Conservation (phyloP, 768 basidiomycete species). For the Kwoniella heveanensis region DNA sequence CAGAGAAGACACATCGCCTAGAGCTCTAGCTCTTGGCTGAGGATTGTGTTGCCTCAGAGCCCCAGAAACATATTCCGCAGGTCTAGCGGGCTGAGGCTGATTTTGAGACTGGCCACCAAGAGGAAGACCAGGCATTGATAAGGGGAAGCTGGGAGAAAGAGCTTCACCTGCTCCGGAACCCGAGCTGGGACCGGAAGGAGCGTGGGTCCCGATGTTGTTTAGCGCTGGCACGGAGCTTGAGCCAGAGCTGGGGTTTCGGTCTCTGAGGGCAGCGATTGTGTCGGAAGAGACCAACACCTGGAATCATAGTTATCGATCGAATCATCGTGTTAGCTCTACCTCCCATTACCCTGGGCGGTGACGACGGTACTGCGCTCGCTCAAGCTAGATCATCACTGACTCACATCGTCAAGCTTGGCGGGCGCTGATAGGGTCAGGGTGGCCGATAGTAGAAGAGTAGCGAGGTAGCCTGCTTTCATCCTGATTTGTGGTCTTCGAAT, state of each 20-base stretch:
- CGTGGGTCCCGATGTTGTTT: not conserved
- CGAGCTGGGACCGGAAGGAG: not conserved
- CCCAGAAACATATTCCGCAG: constrained; percentile 17
- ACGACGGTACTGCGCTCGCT: too few relatives aligned
- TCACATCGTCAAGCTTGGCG: constrained; percentile 10
- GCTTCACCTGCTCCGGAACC: too few relatives aligned
- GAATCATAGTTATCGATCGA: too few relatives aligned
- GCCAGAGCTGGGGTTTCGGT: not conserved
- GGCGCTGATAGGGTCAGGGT: constrained; percentile 9
- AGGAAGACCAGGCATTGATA: not conserved
- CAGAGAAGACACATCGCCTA: not conserved
- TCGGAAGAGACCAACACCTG: not conserved
- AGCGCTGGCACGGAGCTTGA: not conserved
- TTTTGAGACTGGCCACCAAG: not conserved
- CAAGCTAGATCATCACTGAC: not conserved
- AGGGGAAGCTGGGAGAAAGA: not conserved
- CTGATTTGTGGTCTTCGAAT: not conserved
- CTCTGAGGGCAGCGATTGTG: not conserved
- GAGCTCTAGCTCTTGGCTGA: not conserved
- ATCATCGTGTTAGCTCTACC: too few relatives aligned
- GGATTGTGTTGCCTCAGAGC: constrained; percentile 4
- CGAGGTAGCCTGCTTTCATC: constrained; percentile 16
- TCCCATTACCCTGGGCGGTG: too few relatives aligned
- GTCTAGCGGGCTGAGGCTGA: constrained; percentile 1
- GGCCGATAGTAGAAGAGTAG: constrained; percentile 10